Base-by-base conservation (phyloP, 2,329 filamentous ascomycete genomes). In the Rhynchosporium graminicola region DNA sequence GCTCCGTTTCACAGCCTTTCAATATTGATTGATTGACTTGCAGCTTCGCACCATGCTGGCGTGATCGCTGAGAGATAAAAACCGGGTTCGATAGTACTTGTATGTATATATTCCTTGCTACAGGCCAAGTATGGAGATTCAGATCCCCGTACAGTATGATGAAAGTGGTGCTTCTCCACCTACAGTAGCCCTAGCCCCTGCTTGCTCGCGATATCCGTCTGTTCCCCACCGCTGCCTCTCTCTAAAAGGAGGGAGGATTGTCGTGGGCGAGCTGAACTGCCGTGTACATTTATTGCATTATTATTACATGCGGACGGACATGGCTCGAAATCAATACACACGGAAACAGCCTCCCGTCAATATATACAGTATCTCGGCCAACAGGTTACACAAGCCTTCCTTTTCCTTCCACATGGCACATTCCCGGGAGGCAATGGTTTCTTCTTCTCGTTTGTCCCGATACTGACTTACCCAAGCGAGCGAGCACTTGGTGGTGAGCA, bases 311-410 rank as follows among this genome's bases (percentile, higher is more conserved):
- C 20, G 20, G 9, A 28, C 36, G 51, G 33, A 36, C 51, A 28
- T 42, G 12, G 26, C 43, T 29, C 8, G 26, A 48, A 52, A 33
- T n/a, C 6, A 38, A 10, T 20, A 20, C 31, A 52, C 15, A 20
- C 29, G 48, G 48, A 31, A 52, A 15, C 13, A 52, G 15, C 33
- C 48, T 52, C 38, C 48, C 48, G 43, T 46, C 43, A n/a, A 45
- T n/a, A n/a, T 4, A 15, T 3, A 12, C 9, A 15, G 8, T 12
- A n/a, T 45, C 13, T 15, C n/a, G 12, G 42, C 12, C 3, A n/a
- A n/a, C 42, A 6, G 15, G 33, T 31, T n/a, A 13, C 7, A 8
- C 31, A 36, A 36, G 31, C 20, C 15, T 8, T 38, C 31, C 36
- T 52, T 31, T 38, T 26, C 31, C 20, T 3, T 26, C 38, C 31